Evolutionary conservation across 352 stramenopile genomes (phyloP), one percentile per base, ranked within the genome.

Genomic region (Thraustochytrium striatum): DNA sequence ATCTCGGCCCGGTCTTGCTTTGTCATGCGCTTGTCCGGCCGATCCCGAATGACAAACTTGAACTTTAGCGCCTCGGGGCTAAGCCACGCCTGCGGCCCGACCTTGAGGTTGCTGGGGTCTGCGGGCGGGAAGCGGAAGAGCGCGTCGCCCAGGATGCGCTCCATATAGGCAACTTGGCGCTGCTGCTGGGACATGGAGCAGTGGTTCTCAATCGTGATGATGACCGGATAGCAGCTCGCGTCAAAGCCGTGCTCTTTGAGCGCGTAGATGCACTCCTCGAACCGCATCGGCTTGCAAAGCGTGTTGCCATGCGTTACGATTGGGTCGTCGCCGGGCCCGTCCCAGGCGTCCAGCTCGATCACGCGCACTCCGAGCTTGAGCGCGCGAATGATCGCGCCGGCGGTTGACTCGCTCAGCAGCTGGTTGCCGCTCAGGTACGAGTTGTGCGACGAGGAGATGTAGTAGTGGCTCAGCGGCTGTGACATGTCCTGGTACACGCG

Each of bases 361-460:
- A 84, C 79, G 0, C 82, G 72, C 2, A 72, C 70, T 25, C 82
- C 82, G 33, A 69, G 43, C 33, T 16, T 11, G 19, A 84, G 57
- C 3, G 44, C 70, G 25, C 70, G 50, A 30, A 41, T 79, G 62
- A 83, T 83, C 8, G 78, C 78, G 2, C 81, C 35, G 21, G 92
- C 88, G 59, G 87, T 90, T 36, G 87, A 92, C 38, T 85, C 72
- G 8, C 85, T 88, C 36, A 83, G 89, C 3, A 94, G 83, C 82
- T 95, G 91, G 85, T 96, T 89, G 39, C 90, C 90, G 59, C 91
- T 91, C 35, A 95, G 83, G 79, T 96, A 96, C 0, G 91, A 95
- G 81, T 96, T 96, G 84, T 96, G 91, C 35, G 83, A 89, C 8
- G 87, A 91, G 61, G 91, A 90, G 55, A 94, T 93, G 83, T 86